Base-by-base conservation (phyloP, 2,329 filamentous ascomycete genomes). In the Aspergillus vadensis region DNA sequence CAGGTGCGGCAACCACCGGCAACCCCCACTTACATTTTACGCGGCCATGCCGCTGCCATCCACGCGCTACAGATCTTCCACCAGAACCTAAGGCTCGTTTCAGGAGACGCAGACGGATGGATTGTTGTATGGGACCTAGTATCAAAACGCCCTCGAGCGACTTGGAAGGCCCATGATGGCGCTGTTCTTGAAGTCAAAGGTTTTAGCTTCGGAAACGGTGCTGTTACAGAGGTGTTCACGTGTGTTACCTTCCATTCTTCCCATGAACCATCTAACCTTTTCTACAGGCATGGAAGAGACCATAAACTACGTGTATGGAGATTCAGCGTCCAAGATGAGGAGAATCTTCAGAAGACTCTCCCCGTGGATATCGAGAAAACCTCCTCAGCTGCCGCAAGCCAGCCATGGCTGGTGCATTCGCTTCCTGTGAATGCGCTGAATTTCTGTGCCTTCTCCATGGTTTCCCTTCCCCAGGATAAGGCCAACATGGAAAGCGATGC, bases 341-440 rank as follows among this genome's bases (percentile, higher is more conserved):
- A 65, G 1, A 60, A 70, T 3, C 70, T 97, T 65, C 90, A 88
- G 68, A 88, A 83, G 36, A 80, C 79, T 8, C 79, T 96, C 12
- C 94, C 94, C 0, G 83, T 94, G 32, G 91, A 96, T 63, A 79
- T 73, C 1, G 75, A 74, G 27, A 77, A 49, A 43, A 2, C 23
- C 6, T 41, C 75, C 49, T 75, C 59, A 27, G 39, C 64, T 36
- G 23, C 83, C 79, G 64, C 72, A 23, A 63, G 55, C 15, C 70
- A 75, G 69, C 95, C 95, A 30, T 96, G 91, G 92, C 80, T 97
- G n/a, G 76, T 97, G 21, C 86, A 97, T 75, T 85, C 91, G 4
- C 79, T 99, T 5, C 83, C 90, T 5, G 92, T 98, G 47, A 97
- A 97, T 71, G 92, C 94, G 1, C 85, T 98, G 79, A 99, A 98